Conservation (phyloP, 768 basidiomycete genomes). For the Podaxis sp. region DNA sequence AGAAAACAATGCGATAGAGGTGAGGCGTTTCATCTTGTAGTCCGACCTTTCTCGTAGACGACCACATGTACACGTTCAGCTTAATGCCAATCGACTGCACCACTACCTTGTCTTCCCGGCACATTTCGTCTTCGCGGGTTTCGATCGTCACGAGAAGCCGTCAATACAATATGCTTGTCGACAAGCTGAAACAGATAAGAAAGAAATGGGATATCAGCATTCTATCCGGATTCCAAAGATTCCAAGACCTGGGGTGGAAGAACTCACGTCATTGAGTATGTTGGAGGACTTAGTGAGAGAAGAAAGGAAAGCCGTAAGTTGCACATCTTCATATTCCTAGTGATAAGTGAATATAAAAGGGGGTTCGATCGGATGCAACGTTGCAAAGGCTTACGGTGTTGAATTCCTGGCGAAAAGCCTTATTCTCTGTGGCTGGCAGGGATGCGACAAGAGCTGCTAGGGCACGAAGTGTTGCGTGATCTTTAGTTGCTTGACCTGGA, state of each 20-base stretch:
- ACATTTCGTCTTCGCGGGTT: slow-evolving; percentile 43
- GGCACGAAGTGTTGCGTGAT: slow-evolving; percentile 79
- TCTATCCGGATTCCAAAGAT: not conserved
- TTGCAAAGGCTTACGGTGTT: slow-evolving; percentile 56
- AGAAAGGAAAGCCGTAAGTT: slow-evolving; percentile 85
- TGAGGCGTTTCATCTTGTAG: slow-evolving; percentile 8
- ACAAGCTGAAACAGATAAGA: slow-evolving; percentile 47
- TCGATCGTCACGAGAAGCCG: slow-evolving; percentile 53
- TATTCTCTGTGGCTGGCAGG: slow-evolving; percentile 81
- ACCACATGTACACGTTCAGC: slow-evolving; percentile 37
- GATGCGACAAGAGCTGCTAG: slow-evolving; percentile 84
- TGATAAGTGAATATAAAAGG: not conserved
- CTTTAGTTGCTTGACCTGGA: slow-evolving; percentile 66
- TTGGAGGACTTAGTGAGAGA: slow-evolving; percentile 86
- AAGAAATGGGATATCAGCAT: slow-evolving; percentile 5
- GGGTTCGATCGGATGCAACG: not conserved
- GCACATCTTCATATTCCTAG: slow-evolving; percentile 95
- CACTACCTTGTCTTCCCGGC: slow-evolving; percentile 38
- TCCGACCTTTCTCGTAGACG: not conserved
- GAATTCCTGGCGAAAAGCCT: slow-evolving; percentile 83
- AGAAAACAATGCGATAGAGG: slow-evolving; percentile 9
- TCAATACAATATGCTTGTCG: slow-evolving; percentile 70
- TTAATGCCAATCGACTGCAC: slow-evolving; percentile 45
- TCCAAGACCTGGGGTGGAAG: not conserved
- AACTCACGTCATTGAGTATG: slow-evolving; percentile 80